phyloP scores from a whole-genome alignment of 192 early-diverging fungal genomes.

The Glomus cerebriforme region DNA sequence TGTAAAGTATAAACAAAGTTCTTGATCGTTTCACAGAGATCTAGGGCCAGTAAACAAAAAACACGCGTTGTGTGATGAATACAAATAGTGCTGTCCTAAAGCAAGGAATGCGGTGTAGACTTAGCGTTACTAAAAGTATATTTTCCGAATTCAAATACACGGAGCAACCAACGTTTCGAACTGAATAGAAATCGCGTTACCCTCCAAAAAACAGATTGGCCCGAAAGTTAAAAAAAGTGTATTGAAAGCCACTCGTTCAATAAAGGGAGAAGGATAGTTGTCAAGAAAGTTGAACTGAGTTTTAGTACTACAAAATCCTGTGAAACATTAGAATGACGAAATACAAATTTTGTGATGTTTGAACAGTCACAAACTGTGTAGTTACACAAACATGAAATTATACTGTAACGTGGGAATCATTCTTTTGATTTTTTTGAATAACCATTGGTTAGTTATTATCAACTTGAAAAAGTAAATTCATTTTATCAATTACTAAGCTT shows the following conservation, averaged over 20 bases:
- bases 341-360: no score
- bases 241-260: constrained; percentile 13
- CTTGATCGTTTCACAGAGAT: constrained; percentile 1
- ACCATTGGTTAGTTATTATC: no score
- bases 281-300: background rate
- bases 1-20: background rate
- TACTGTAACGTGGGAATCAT: no score
- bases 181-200: constrained; percentile 7
- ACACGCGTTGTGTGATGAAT: constrained; percentile 2
- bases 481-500: no score
- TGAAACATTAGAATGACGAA: no score
- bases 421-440: no score
- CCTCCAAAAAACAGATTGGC: background rate
- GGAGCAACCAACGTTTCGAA: background rate
- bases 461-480: no score
- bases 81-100: background rate
- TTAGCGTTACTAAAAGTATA: constrained; percentile 3
- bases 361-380: no score
- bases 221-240: background rate
- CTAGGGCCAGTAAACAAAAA: constrained; percentile 1
- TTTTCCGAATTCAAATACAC: constrained; percentile 1
- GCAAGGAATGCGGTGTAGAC: background rate
- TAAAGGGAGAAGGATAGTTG: constrained; percentile 6
- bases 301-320: background rate
- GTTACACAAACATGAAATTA: no score